Base-by-base conservation (phyloP, 2,329 filamentous ascomycete species). In the Beauveria sp. region DNA sequence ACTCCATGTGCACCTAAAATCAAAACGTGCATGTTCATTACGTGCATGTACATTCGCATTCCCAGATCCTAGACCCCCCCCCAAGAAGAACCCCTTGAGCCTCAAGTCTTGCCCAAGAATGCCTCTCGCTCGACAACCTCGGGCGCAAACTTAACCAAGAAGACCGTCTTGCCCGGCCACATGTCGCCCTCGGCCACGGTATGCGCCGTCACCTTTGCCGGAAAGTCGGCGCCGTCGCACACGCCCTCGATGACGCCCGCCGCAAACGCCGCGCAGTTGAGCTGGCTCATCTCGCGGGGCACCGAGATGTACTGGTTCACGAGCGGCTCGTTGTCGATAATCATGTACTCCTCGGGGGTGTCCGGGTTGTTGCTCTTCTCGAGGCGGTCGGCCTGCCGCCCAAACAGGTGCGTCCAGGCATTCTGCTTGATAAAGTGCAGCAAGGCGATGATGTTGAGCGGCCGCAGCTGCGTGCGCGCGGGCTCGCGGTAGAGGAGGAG, bases 131-230 rank as follows among this genome's bases (percentile, higher is more conserved):
- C 93, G 73, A 97, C 79, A 47, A 97, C 93, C 73, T 91, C 90
- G n/a, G 86, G 81, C 66, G 90, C 87, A 72, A 99, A 99, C 75
- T 93, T 92, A 70, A 99, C 87, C 72, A 99, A 75, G 71, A 97
- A 99, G 37, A 99, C 92, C 48, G 94, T 99, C 79, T 94, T 91
- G 40, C 90, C 91, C 0, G 94, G 94, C 92, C 93, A 97, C 85
- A 97, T 88, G 70, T 93, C 91, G 65, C 87, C 83, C 72, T 82
- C 83, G 16, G 76, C 77, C 68, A 89, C 86, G 64, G 86, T 91
- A 73, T 99, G 94, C 66, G 94, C 93, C 62, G 89, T 94, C 22
- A 97, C 94, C 64, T 89, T 87, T 0, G 91, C 93, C 52, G 89
- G 86, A 71, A 97, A 97, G 7, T 89, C 92, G 47, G 90, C 91